Base-by-base conservation (phyloP, 106 monocot species). In the Platanthera zijinensis region DNA sequence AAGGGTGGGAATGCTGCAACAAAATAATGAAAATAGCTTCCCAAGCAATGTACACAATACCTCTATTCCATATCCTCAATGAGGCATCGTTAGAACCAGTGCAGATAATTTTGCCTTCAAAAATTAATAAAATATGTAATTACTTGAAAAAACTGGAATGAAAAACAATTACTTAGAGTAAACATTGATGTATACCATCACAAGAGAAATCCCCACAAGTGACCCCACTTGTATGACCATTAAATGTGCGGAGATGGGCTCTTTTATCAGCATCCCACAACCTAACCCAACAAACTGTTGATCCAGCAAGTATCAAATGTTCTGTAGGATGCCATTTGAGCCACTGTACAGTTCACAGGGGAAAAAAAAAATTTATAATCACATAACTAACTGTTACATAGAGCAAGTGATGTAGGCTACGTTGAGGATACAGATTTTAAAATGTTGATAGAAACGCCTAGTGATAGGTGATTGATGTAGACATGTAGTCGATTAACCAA, bases 191-290 rank as follows among this genome's bases (percentile, higher is more conserved):
- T 63, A 8, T 95, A 95, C 95, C 99, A 83, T 99, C 94, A 73
- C 94, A 94, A 76, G 94, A 90, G 76, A 99, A 99, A 83, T 88
- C 90, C 70, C 94, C 99, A 85, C 94, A 99, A 12, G 99, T 99
- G 45, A 99, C 94, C 52, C 72, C 80, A 77, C 81, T 81, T 51
- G 83, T 79, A 84, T 99, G 99, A 77, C 99, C 99, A 80, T 86
- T 90, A 73, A 94, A 94, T 10, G 86, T 88, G 72, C 84, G 88
- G 12, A 94, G 81, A 72, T 73, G 80, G 15, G 72, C 63, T 74
- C 72, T 75, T 84, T 78, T 90, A 28, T 99, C 99, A 75, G 88
- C 85, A 82, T 99, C 94, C 99, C 99, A 99, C 94, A 99, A 82
- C 85, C 88, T 94, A 6, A 86, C 79, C 74, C 79, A 90, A 64